A percentile compares a stretch with the other conserved stretches of the same genome.
These are phyloP conservation scores for Nicotiana sylvestris DNA, from an alignment of 257 asterid species.

Conservation along the genomic window DNA sequence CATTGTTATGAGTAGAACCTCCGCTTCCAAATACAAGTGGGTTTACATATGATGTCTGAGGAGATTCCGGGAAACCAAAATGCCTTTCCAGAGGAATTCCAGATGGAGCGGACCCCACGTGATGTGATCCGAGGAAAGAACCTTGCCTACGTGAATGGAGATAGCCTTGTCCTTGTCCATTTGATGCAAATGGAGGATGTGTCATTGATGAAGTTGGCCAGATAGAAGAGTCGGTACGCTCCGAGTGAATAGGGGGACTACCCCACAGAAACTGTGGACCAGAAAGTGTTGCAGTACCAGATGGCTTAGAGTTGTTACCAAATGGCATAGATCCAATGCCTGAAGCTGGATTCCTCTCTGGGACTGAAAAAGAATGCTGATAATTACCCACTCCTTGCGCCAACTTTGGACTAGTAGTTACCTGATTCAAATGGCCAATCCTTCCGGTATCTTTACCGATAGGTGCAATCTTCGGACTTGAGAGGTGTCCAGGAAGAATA, in stretches of 20 bases:
- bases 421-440: constrained; percentile 39
- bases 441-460: constrained; percentile 73
- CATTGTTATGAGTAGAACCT: constrained; percentile 45
- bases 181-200: constrained; percentile 42
- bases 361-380: constrained; percentile 42
- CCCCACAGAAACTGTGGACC: constrained; percentile 99
- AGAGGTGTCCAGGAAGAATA: constrained; percentile 55
- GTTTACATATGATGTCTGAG: constrained; percentile 59
- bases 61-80: constrained; percentile 86
- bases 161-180: constrained; percentile 49
- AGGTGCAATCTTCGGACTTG: constrained; percentile 84
- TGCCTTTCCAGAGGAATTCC: constrained; percentile 68
- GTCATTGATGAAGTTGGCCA: constrained; percentile 56
- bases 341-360: constrained; percentile 45
- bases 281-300: constrained; percentile 78
- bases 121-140: constrained; percentile 56
- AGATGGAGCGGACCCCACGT: constrained; percentile 94
- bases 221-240: constrained; percentile 41
- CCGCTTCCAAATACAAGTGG: constrained; percentile 45
- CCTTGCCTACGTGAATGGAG: constrained; percentile 50
- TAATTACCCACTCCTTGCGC: constrained; percentile 24
- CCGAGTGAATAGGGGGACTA: constrained; percentile 69
- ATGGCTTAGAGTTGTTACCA: constrained; percentile 45
- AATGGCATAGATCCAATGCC: constrained; percentile 54
- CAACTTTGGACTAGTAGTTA: constrained; percentile 14